Percentiles rank a stretch among this genome's conserved stretches.
phyloP scores from a whole-genome alignment of 352 stramenopile species.

The Globisporangium irregulare region DNA sequence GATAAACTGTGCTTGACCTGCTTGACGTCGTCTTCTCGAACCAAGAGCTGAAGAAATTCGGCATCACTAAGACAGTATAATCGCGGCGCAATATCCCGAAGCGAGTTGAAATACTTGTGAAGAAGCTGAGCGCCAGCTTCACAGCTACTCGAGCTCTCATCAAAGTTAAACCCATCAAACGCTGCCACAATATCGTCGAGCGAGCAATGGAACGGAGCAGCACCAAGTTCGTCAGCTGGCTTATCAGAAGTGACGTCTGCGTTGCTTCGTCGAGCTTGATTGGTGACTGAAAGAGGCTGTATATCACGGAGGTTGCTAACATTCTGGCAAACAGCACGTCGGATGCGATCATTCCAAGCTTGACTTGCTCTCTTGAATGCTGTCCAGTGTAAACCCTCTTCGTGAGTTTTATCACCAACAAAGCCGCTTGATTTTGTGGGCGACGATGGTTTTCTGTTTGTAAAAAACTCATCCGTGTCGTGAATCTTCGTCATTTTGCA shows the following conservation, averaged over 20 bases:
- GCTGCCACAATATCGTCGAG: slow-evolving; percentile 37
- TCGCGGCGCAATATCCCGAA: slow-evolving; percentile 38
- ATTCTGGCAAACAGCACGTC: slow-evolving; percentile 10
- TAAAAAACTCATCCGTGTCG: slow-evolving; percentile 64
- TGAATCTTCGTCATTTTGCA: slow-evolving; percentile 52
- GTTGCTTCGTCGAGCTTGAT: not conserved
- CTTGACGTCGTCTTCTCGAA: slow-evolving; percentile 36
- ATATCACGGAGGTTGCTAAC: not conserved
- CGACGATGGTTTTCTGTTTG: slow-evolving; percentile 1
- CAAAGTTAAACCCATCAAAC: slow-evolving; percentile 64
- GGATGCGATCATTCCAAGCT: slow-evolving; percentile 13
- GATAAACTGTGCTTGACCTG: slow-evolving; percentile 27
- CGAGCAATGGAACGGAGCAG: slow-evolving; percentile 23
- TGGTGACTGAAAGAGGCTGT: not conserved
- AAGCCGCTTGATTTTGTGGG: slow-evolving; percentile 14
- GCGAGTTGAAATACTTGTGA: slow-evolving; percentile 31
- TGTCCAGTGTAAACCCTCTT: slow-evolving; percentile 19
- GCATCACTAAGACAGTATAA: slow-evolving; percentile 40
- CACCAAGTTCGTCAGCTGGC: slow-evolving; percentile 13
- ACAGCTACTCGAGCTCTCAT: slow-evolving; percentile 29
- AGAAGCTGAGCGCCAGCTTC: slow-evolving; percentile 39
- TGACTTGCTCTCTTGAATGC: slow-evolving; percentile 13
- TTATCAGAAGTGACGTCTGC: not conserved
- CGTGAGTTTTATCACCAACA: slow-evolving; percentile 7
- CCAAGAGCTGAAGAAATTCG: slow-evolving; percentile 35